A percentile compares a stretch with the other conserved stretches of the same genome.
Conservation (phyloP, 805 yeast species). For the Hanseniaspora jakobsenii region DNA sequence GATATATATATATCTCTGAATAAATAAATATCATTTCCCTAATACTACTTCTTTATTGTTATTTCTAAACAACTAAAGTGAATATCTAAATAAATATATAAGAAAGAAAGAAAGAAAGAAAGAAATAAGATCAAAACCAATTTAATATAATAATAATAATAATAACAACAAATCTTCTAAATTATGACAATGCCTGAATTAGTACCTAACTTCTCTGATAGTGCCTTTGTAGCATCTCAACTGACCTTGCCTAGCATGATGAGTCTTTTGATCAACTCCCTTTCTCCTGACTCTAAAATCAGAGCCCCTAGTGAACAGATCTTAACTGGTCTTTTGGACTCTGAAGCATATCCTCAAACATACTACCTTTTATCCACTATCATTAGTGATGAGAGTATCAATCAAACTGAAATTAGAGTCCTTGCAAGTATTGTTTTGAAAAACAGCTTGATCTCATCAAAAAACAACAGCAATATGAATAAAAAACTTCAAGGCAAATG, state of each 20-base stretch:
- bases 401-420: slow-evolving; percentile 71
- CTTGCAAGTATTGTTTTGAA: slow-evolving; percentile 81
- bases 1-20: too few species aligned
- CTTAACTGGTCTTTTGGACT: slow-evolving; percentile 58
- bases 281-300: slow-evolving; percentile 42
- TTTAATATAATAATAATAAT: too few species aligned
- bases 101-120: too few species aligned
- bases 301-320: slow-evolving; percentile 63
- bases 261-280: slow-evolving; percentile 3
- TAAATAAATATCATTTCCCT: too few species aligned
- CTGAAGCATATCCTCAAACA: slow-evolving; percentile 65
- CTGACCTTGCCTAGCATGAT: slow-evolving; percentile 9
- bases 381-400: slow-evolving; percentile 46
- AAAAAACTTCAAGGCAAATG: slow-evolving; percentile 12
- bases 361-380: slow-evolving; percentile 58
- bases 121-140: too few species aligned
- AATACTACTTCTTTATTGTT: too few species aligned
- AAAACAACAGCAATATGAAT: slow-evolving; percentile 12
- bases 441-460: slow-evolving; percentile 62
- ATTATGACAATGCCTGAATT: neutral
- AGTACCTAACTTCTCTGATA: neutral
- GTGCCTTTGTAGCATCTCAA: slow-evolving; percentile 3
- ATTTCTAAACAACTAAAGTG: too few species aligned
- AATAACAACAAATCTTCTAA: neutral
- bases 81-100: too few species aligned